phyloP scores from a whole-genome alignment of 495 filamentous ascomycete species.

The Podospora comata region DNA sequence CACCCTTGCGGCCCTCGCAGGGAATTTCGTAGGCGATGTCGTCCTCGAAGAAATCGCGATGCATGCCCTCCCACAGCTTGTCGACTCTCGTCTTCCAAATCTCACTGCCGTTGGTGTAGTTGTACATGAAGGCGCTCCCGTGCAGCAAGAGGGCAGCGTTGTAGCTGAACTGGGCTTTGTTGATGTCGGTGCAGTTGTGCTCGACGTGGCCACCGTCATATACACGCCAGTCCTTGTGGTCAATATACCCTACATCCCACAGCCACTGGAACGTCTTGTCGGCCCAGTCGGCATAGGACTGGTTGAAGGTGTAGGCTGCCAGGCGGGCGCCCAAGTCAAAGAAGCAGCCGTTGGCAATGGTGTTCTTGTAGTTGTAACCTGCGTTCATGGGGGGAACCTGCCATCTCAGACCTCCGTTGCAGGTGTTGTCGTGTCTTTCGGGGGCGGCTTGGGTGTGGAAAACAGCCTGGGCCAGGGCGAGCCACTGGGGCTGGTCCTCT shows the following conservation, averaged over 20 bases:
- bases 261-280: slow-evolving; percentile 74
- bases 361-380: slow-evolving; percentile 86
- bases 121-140: slow-evolving; percentile 76
- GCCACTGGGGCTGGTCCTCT: slow-evolving; percentile 62
- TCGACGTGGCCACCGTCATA: slow-evolving; percentile 68
- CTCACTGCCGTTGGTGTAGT: slow-evolving; percentile 43
- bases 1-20: slow-evolving; percentile 57
- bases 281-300: slow-evolving; percentile 76
- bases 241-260: slow-evolving; percentile 58
- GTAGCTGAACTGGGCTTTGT: slow-evolving; percentile 67
- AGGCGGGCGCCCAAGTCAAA: slow-evolving; percentile 79
- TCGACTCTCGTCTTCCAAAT: slow-evolving; percentile 58
- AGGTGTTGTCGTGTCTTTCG: slow-evolving; percentile 56
- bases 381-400: slow-evolving; percentile 71
- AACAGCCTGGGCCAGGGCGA: slow-evolving; percentile 70
- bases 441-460: slow-evolving; percentile 67
- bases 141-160: slow-evolving; percentile 70
- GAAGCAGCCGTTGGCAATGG: slow-evolving; percentile 61
- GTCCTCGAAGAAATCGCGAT: slow-evolving; percentile 56
- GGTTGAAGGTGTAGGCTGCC: slow-evolving; percentile 71
- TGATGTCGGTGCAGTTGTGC: slow-evolving; percentile 59
- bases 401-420: slow-evolving; percentile 72
- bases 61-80: slow-evolving; percentile 55
- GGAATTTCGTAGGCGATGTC: slow-evolving; percentile 64
- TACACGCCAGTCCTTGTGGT: slow-evolving; percentile 52